A percentile compares a stretch with the other conserved stretches of the same genome.
phyloP scores from a whole-genome alignment of 345 rosid species.

The Pseudoturritis turrita region DNA sequence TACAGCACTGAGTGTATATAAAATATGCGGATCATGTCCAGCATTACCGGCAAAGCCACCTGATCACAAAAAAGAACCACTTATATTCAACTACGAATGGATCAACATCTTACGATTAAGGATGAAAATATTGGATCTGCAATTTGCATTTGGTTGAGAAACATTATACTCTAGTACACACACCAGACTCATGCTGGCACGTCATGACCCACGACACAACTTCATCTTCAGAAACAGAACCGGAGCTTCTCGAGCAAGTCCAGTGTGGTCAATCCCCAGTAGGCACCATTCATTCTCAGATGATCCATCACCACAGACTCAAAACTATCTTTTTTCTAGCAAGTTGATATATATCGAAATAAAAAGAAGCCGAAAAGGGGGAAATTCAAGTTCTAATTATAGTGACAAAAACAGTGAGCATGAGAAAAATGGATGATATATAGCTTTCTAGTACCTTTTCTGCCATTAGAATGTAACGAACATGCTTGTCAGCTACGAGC shows the following conservation, averaged over 20 bases:
- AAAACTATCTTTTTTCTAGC: conserved; percentile 69
- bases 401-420: neutral
- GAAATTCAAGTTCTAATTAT: neutral
- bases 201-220: conserved; percentile 67
- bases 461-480: conserved; percentile 52
- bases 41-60: conserved; percentile 92
- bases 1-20: conserved; percentile 79
- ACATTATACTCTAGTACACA: conserved; percentile 17
- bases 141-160: neutral
- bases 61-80: conserved; percentile 30
- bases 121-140: neutral
- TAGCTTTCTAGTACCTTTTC: conserved; percentile 46
- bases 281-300: conserved; percentile 81
- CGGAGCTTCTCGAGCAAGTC: conserved; percentile 73
- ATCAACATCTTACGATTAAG: neutral
- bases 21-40: conserved; percentile 81
- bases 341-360: neutral
- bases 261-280: conserved; percentile 83
- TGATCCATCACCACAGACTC: conserved; percentile 91
- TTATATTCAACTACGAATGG: neutral
- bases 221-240: conserved; percentile 49
- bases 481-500: conserved; percentile 63
- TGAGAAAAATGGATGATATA: neutral
- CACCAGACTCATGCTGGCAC: conserved; percentile 82
- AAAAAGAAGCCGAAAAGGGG: neutral